phyloP scores from a whole-genome alignment of 768 basidiomycete species.

The Leucosporidium yakuticum region DNA sequence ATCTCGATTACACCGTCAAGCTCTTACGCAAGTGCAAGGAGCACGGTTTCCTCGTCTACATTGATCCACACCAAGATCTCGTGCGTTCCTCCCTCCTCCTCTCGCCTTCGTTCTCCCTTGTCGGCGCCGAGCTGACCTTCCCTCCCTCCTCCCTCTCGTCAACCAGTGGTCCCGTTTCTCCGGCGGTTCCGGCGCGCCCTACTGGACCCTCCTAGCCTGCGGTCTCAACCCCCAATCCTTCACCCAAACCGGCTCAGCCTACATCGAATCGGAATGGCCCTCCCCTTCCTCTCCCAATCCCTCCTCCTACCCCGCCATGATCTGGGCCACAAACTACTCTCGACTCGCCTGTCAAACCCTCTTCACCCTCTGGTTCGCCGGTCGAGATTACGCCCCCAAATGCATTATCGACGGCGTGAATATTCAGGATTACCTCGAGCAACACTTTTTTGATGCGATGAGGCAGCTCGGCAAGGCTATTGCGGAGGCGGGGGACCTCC shows the following conservation, averaged over 20 bases:
- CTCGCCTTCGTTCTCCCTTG: not conserved
- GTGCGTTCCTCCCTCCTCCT: slow-evolving; percentile 51
- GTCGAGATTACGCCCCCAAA: slow-evolving; percentile 78
- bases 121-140: not conserved
- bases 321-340: slow-evolving; percentile 94
- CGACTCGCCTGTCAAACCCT: slow-evolving; percentile 79
- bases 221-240: slow-evolving; percentile 82
- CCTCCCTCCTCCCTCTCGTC: too few species aligned
- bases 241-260: slow-evolving; percentile 74
- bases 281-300: slow-evolving; percentile 59
- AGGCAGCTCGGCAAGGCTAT: slow-evolving; percentile 36
- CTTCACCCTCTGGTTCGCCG: slow-evolving; percentile 92
- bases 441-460: slow-evolving; percentile 36
- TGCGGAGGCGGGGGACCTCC: slow-evolving; percentile 61
- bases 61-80: slow-evolving; percentile 94
- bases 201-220: slow-evolving; percentile 85
- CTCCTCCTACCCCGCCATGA: slow-evolving; percentile 76
- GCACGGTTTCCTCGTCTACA: slow-evolving; percentile 81
- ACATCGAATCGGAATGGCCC: slow-evolving; percentile 86
- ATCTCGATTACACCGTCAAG: slow-evolving; percentile 82
- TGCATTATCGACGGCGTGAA: slow-evolving; percentile 86
- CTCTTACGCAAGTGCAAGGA: slow-evolving; percentile 86
- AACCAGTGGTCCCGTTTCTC: slow-evolving; percentile 90
- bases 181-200: slow-evolving; percentile 89
- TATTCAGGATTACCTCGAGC: slow-evolving; percentile 58